phyloP scores from a whole-genome alignment of 1,139 yeast species.

The Arxiozyma heterogenica region DNA sequence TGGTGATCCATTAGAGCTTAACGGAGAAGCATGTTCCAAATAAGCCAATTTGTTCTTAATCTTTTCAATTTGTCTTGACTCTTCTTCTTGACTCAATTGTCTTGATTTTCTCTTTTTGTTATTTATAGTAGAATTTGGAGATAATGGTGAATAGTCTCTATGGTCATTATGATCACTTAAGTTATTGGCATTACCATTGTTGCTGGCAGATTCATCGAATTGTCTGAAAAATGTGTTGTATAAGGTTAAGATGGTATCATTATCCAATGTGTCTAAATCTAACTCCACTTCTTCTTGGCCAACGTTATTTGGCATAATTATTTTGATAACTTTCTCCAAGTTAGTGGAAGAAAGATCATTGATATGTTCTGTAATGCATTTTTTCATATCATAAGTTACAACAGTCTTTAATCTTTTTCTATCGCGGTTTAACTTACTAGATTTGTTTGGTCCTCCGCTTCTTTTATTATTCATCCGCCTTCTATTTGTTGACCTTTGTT shows the following conservation, averaged over 20 bases:
- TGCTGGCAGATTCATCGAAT: constrained; percentile 24
- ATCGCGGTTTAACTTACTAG: constrained; percentile 12
- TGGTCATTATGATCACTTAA: neutral
- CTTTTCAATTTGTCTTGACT: constrained; percentile 71
- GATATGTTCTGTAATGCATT: constrained; percentile 81
- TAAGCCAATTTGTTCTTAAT: constrained; percentile 75
- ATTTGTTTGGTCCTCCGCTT: constrained; percentile 5
- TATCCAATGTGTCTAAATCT: constrained; percentile 90
- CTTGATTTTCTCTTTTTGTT: constrained; percentile 30
- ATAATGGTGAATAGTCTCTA: constrained; percentile 22
- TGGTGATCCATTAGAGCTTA: constrained; percentile 26
- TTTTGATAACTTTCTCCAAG: constrained; percentile 72
- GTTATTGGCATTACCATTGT: constrained; percentile 6
- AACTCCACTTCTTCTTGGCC: constrained; percentile 79
- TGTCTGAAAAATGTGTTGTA: constrained; percentile 46
- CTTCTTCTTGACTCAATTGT: constrained; percentile 53
- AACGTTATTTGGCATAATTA: constrained; percentile 73
- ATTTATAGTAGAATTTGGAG: constrained; percentile 24
- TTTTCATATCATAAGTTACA: constrained; percentile 92
- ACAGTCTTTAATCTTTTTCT: constrained; percentile 35
- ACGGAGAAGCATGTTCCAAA: constrained; percentile 40
- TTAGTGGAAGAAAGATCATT: constrained; percentile 67
- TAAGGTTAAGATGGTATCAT: constrained; percentile 69
- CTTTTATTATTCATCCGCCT: constrained; percentile 9
- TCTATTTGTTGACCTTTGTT: constrained; percentile 8